A percentile compares a stretch with the other conserved stretches of the same genome.
Conservation (phyloP, 805 yeast species). For the Metschnikowia hibisci region DNA sequence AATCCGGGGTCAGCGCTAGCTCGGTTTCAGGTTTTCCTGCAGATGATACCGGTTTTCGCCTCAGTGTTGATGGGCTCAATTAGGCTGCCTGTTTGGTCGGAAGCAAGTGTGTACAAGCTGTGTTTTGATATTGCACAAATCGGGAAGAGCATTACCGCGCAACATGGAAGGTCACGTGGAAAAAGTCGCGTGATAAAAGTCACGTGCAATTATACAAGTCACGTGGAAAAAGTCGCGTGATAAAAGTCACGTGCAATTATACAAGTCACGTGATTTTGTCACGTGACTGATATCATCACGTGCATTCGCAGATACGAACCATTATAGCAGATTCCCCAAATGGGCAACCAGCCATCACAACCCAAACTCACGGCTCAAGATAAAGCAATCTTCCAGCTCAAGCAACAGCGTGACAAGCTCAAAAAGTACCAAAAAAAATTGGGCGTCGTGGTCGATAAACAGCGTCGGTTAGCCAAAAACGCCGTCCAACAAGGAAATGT, state of each 20-base stretch:
- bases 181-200: neutral
- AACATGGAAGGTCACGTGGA: neutral
- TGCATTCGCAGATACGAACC: neutral
- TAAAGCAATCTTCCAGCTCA: constrained; percentile 78
- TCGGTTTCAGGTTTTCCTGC: neutral
- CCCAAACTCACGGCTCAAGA: constrained; percentile 79
- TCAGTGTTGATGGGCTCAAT: constrained; percentile 2
- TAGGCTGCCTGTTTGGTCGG: constrained; percentile 2
- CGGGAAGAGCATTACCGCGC: neutral
- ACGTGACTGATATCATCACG: too few species aligned
- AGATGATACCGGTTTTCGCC: neutral
- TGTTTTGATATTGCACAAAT: constrained; percentile 2
- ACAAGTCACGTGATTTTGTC: neutral
- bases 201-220: neutral
- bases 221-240: too few species aligned
- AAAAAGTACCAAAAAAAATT: constrained; percentile 67
- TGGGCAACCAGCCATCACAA: constrained; percentile 45
- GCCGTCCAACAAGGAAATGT: constrained; percentile 52
- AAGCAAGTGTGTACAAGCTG: constrained; percentile 5
- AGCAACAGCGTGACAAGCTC: constrained; percentile 82
- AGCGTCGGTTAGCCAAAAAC: constrained; percentile 55
- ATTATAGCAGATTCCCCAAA: constrained; percentile 14
- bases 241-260: too few species aligned
- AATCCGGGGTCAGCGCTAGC: too few species aligned
- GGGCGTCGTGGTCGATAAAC: constrained; percentile 53